Evolutionary conservation across 805 yeast genomes (phyloP).

Genomic region (Candida sakaeoensis): DNA sequence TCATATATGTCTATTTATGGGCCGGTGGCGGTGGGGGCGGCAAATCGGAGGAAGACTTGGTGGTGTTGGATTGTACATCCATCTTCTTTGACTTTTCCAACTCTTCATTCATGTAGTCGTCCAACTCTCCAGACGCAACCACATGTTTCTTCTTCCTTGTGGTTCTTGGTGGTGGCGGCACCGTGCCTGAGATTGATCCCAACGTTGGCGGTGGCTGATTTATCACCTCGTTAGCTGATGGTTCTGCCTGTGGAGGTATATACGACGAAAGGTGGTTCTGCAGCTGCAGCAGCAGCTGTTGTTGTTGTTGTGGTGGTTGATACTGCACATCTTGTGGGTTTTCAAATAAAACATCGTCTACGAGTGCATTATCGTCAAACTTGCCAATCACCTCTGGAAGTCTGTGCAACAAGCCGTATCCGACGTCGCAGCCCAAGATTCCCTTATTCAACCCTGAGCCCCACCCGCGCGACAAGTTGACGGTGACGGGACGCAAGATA

Average conservation of each 20-base stretch:
- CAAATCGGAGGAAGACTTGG: conserved; percentile 9
- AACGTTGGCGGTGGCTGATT: conserved; percentile 14
- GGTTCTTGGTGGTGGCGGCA: conserved; percentile 20
- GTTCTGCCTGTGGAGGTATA: conserved; percentile 6
- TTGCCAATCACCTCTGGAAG: conserved; percentile 66
- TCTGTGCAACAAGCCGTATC: conserved; percentile 85
- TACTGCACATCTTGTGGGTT: conserved; percentile 18
- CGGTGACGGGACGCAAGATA: conserved; percentile 79
- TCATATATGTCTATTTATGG: conserved; percentile 3
- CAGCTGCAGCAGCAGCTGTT: no score
- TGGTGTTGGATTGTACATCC: conserved; percentile 25
- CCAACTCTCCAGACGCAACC: conserved; percentile 23
- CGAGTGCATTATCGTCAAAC: conserved; percentile 35
- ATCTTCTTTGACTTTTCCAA: conserved; percentile 36
- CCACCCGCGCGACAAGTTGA: conserved; percentile 62
- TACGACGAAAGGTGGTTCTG: neutral
- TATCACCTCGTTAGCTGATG: conserved; percentile 5
- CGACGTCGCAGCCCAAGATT: conserved; percentile 89
- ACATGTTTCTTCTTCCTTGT: conserved; percentile 28
- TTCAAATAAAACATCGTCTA: conserved; percentile 34
- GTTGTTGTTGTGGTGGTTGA: conserved; percentile 3
- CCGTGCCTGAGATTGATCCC: conserved; percentile 10
- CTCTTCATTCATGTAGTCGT: conserved; percentile 42
- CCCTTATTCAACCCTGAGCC: conserved; percentile 65
- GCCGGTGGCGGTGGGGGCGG: conserved; percentile 20